Evolutionary conservation across 2,329 filamentous ascomycete genomes (phyloP).

Genomic region (Cytospora schulzeri): DNA sequence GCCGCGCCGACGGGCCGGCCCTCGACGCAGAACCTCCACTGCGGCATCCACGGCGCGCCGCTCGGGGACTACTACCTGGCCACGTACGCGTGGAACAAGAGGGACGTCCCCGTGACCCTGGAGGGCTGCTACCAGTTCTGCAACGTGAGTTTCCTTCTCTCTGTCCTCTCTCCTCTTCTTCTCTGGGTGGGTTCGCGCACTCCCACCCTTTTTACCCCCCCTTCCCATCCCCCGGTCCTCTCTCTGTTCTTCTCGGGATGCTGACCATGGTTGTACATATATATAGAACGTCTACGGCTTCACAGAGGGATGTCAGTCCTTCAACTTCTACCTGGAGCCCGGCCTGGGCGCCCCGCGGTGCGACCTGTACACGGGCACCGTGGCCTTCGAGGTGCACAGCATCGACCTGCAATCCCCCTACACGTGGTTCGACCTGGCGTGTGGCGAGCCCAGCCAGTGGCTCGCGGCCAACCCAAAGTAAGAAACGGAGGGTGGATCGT

Average conservation of each 20-base stretch:
- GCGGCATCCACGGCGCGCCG: conserved; percentile 42
- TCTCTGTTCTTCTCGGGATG: background rate
- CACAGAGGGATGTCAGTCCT: conserved; percentile 40
- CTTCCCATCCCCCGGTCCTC: no score
- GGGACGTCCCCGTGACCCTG: conserved; percentile 39
- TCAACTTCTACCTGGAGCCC: conserved; percentile 40
- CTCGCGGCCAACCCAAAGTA: background rate
- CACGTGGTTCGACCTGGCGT: conserved; percentile 41
- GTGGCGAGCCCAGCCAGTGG: conserved; percentile 38
- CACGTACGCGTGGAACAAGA: conserved; percentile 41
- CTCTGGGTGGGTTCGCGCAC: no score
- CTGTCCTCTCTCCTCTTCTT: no score
- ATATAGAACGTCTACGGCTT: conserved; percentile 37
- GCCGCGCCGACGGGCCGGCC: conserved; percentile 38
- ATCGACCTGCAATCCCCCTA: conserved; percentile 36
- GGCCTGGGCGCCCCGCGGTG: conserved; percentile 38
- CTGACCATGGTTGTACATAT: background rate
- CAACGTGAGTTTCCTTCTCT: conserved; percentile 33
- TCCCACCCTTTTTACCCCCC: background rate
- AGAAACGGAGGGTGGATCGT: no score
- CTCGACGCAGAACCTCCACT: conserved; percentile 37
- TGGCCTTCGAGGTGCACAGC: conserved; percentile 35
- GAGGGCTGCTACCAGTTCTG: conserved; percentile 48
- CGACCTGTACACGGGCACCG: conserved; percentile 40
- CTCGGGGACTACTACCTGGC: conserved; percentile 43